phyloP scores from a whole-genome alignment of 2,329 filamentous ascomycete genomes.

The Exophiala calicioides region DNA sequence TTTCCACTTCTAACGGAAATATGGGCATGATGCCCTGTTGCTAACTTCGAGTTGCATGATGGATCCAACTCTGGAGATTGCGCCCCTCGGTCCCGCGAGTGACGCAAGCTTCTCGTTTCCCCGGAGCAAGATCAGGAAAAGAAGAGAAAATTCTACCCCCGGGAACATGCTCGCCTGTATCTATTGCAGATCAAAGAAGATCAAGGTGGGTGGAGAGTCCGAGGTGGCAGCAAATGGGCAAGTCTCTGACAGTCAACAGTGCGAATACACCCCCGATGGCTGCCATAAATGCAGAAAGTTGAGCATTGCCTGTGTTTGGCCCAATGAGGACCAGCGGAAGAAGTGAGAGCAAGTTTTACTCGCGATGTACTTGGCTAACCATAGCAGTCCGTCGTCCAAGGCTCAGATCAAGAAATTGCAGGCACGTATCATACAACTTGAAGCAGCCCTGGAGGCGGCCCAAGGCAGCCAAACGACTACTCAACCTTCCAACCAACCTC shows the following conservation, averaged over 20 bases:
- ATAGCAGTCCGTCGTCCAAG: constrained; percentile 20
- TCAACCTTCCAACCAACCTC: background rate
- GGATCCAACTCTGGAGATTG: no score
- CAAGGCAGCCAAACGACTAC: no score
- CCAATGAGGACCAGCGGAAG: constrained; percentile 12
- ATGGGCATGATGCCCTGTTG: no score
- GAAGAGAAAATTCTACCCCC: no score
- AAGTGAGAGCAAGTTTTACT: constrained; percentile 1
- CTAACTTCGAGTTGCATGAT: no score
- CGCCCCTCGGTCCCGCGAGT: no score
- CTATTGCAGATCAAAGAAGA: constrained; percentile 10
- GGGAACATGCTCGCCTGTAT: constrained; percentile 13
- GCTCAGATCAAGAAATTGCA: constrained; percentile 22
- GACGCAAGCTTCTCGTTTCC: no score
- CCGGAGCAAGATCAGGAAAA: no score
- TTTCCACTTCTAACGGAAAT: no score
- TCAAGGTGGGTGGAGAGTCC: constrained; percentile 4
- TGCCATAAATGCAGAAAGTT: constrained; percentile 11
- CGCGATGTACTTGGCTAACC: background rate
- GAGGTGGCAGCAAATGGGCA: background rate
- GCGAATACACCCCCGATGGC: constrained; percentile 2
- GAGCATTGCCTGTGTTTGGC: constrained; percentile 5
- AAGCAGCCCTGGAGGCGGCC: constrained; percentile 18
- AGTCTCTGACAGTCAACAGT: constrained; percentile 1
- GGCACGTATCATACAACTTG: constrained; percentile 19